Evolutionary conservation across 2,329 filamentous ascomycete species (phyloP).

Genomic region (Cordyceps fumosorosea): DNA sequence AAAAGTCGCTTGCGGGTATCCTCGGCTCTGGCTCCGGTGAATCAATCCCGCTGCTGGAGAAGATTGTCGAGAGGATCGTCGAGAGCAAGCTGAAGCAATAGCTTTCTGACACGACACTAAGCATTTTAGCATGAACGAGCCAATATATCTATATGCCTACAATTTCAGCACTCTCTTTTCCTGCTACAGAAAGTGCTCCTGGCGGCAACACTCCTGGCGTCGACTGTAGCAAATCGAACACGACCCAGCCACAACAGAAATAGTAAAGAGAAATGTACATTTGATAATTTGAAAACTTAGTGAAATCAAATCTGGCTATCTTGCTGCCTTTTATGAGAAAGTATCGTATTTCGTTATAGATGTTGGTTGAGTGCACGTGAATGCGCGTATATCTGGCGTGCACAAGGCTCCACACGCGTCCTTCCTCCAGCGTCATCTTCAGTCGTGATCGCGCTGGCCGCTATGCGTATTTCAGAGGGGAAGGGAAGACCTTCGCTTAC

Average conservation of each 20-base stretch:
- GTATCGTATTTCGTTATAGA: not conserved
- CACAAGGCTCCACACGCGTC: not conserved
- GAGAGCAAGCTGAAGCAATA: conserved; percentile 45
- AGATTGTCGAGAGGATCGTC: conserved; percentile 68
- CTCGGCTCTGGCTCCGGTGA: conserved; percentile 53
- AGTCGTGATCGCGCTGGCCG: not conserved
- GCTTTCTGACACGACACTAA: not conserved
- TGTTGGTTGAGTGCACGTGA: not conserved
- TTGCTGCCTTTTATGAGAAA: no score
- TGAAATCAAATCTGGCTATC: no score
- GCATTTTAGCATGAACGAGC: not conserved
- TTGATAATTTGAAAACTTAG: not conserved
- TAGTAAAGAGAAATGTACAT: no score
- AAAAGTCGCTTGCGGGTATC: conserved; percentile 74
- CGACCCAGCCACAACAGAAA: no score
- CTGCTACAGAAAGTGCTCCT: not conserved
- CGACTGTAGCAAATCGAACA: no score
- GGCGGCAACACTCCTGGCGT: no score
- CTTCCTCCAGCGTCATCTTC: not conserved
- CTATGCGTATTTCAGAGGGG: not conserved
- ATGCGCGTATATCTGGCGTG: not conserved
- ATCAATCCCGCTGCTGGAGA: conserved; percentile 55
- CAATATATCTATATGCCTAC: not conserved
- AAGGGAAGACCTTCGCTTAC: not conserved
- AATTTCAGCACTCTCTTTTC: not conserved